Conservation (phyloP, 306 rosid species). For the Sicyos baderoa region DNA sequence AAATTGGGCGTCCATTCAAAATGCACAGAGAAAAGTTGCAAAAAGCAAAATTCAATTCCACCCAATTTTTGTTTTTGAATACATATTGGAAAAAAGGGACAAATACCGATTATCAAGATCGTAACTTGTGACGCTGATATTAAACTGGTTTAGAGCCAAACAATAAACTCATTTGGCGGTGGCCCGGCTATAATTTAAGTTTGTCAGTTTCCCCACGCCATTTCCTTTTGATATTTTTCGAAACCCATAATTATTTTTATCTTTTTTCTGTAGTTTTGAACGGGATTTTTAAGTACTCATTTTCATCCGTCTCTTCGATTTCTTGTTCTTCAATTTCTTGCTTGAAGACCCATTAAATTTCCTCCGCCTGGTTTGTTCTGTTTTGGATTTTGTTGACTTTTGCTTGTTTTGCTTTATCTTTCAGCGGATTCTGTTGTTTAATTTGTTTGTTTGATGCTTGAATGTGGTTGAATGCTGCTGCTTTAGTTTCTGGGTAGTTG, state of each 20-base stretch:
- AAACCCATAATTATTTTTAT: background rate
- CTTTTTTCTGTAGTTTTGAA: background rate
- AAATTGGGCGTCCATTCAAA: too few relatives aligned
- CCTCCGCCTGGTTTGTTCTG: conserved; percentile 6
- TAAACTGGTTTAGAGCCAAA: too few relatives aligned
- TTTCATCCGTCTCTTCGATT: background rate
- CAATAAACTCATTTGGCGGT: too few relatives aligned
- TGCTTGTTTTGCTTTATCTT: background rate
- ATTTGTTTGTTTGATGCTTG: background rate
- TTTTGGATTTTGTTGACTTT: background rate
- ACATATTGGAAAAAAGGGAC: too few relatives aligned
- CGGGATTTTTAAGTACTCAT: background rate
- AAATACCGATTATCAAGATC: too few relatives aligned
- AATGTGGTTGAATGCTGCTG: background rate
- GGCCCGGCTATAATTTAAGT: conserved; percentile 18
- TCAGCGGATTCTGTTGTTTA: background rate
- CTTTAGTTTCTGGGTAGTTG: background rate
- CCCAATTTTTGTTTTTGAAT: too few relatives aligned
- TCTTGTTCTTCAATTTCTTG: conserved; percentile 1
- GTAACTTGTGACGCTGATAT: too few relatives aligned
- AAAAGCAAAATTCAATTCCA: background rate
- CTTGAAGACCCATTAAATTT: background rate
- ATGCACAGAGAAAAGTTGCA: background rate
- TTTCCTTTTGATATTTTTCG: background rate
- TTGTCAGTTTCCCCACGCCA: conserved; percentile 8